phyloP scores from a whole-genome alignment of 148 eudicot genomes.

The Nepenthes mirabilis region DNA sequence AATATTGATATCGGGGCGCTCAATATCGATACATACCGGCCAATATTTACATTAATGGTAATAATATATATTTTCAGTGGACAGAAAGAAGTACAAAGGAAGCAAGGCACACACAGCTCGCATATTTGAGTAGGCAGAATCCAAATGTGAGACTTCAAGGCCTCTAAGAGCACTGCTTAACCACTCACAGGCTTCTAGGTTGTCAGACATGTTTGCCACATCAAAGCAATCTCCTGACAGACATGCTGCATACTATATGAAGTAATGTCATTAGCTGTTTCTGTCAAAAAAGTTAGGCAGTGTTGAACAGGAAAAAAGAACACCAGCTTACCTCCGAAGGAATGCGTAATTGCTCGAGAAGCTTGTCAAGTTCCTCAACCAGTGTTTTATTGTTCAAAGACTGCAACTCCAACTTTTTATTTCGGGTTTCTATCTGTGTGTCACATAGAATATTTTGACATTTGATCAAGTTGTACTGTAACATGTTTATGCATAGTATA shows the following conservation, averaged over 20 bases:
- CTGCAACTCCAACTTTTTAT: constrained; percentile 96
- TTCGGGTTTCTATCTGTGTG: constrained; percentile 87
- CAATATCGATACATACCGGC: too few relatives aligned
- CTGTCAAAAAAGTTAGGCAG: background rate
- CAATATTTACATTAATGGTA: too few relatives aligned
- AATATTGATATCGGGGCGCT: too few relatives aligned
- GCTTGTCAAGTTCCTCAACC: constrained; percentile 89
- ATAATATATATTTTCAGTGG: too few relatives aligned
- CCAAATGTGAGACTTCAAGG: constrained; percentile 68
- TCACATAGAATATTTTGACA: background rate
- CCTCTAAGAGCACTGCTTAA: constrained; percentile 58
- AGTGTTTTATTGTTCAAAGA: constrained; percentile 77
- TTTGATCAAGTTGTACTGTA: background rate
- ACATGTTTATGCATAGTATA: too few relatives aligned
- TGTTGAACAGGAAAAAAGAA: background rate
- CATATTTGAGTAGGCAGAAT: constrained; percentile 59
- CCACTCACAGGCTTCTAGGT: constrained; percentile 97
- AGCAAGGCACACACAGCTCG: constrained; percentile 62
- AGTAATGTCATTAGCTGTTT: background rate
- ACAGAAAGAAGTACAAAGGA: constrained; percentile 2
- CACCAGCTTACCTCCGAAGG: constrained; percentile 58
- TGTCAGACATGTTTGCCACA: constrained; percentile 76
- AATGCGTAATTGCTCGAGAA: constrained; percentile 68
- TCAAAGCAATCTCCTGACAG: constrained; percentile 80
- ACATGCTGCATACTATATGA: constrained; percentile 62